Conservation (phyloP, 345 rosid species). For the Viola odorata region DNA sequence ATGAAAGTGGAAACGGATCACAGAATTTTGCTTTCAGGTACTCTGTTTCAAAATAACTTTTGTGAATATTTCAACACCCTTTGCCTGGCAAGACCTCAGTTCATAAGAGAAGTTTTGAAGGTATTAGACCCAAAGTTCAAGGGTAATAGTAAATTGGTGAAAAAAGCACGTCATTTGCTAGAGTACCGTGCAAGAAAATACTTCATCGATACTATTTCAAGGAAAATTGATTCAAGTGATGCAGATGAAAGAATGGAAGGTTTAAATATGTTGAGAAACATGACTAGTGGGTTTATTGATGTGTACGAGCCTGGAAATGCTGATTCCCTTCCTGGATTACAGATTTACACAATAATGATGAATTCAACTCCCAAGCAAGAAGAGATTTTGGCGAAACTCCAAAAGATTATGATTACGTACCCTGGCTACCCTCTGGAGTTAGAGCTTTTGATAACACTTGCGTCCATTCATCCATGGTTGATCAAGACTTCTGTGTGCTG, state of each 20-base stretch:
- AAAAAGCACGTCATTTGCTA: conserved; percentile 60
- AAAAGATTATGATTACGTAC: conserved; percentile 48
- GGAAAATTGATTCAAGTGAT: conserved; percentile 58
- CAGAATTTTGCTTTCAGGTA: conserved; percentile 81
- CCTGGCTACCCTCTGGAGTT: conserved; percentile 76
- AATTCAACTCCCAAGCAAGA: conserved; percentile 70
- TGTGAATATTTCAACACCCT: conserved; percentile 92
- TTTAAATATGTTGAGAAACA: conserved; percentile 64
- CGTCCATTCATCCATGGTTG: conserved; percentile 85
- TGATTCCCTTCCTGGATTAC: conserved; percentile 82
- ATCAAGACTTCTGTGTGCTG: conserved; percentile 64
- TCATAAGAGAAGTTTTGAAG: conserved; percentile 59
- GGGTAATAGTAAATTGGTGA: conserved; percentile 28
- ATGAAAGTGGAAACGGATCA: conserved; percentile 81
- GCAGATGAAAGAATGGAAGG: conserved; percentile 78
- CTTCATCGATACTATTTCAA: conserved; percentile 71
- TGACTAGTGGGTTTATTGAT: conserved; percentile 76
- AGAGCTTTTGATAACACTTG: conserved; percentile 80
- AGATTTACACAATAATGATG: conserved; percentile 84
- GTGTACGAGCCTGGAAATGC: conserved; percentile 65
- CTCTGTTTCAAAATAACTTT: conserved; percentile 93
- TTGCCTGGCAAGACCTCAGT: conserved; percentile 83
- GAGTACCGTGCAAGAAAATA: conserved; percentile 79
- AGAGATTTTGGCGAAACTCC: conserved; percentile 54
- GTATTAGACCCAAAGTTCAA: conserved; percentile 57